Base-by-base conservation (phyloP, 345 rosid species). In the Syzygium jambos region DNA sequence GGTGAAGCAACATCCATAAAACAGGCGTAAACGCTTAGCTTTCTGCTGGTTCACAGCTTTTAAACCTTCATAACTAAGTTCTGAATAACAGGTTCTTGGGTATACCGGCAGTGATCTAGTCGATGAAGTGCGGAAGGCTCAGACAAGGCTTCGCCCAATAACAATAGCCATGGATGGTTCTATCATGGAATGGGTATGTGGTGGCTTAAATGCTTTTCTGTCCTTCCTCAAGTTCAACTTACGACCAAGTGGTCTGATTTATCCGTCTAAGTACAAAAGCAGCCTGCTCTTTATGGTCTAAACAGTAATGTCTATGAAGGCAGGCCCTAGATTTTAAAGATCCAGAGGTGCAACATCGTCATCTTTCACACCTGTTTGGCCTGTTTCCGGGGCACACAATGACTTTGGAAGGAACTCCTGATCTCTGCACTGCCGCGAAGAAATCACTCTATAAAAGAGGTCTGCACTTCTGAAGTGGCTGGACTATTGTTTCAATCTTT, bases 151-250 rank as follows among this genome's bases (percentile, higher is more conserved):
- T 89, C 91, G 89, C 85, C 99, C 98, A 3, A 93, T 94, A 30
- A 95, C 89, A 93, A 89, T 94, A 88, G 90, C 95, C 12, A 90
- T 90, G 89, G 99, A 96, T 88, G 98, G 98, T 65, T 95, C 98
- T n/a, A 93, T 98, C 56, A 95, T 95, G 99, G 99, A 98, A 93
- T 96, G 99, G 99, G 98, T 93, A 90, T 86, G 90, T 49, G 46
- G 7, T 34, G 46, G 49, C 80, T 68, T 68, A 68, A 34, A 34
- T 34, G 25, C 46, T 68, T 68, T 49, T 73, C 38, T 25, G 85
- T 25, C 49, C 53, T 46, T 49, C 19, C 85, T 52, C 52, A 25
- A 83, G 85, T 43, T 82, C 54, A 43, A 51, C 22, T 51, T 27
- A 51, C 8, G 29, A 46, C 22, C 85, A 46, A 46, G 52, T 51